Conservation (phyloP, 768 basidiomycete species). For the Cystobasidium tubakii region DNA sequence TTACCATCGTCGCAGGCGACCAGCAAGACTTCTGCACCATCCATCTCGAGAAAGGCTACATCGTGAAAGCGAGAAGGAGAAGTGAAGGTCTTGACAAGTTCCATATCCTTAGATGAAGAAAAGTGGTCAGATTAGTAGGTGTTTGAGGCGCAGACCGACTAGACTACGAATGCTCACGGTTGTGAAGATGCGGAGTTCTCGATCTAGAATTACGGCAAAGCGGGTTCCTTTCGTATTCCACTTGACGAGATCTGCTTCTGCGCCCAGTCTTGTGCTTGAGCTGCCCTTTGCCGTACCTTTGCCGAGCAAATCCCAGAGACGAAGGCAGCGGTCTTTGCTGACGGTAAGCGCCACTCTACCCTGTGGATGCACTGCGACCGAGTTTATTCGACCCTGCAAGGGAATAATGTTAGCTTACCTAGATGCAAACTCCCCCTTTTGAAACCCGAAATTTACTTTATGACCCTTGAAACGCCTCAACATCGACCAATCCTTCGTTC, state of each 20-base stretch:
- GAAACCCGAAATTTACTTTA: slow-evolving; percentile 54
- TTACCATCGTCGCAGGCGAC: slow-evolving; percentile 87
- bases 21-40: slow-evolving; percentile 62
- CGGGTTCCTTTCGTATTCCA: slow-evolving; percentile 73
- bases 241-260: slow-evolving; percentile 89
- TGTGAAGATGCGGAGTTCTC: slow-evolving; percentile 72
- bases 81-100: slow-evolving; percentile 62
- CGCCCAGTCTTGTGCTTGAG: slow-evolving; percentile 72
- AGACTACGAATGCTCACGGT: slow-evolving; percentile 55
- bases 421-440: neutral
- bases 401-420: neutral
- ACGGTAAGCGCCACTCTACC: slow-evolving; percentile 87
- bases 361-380: slow-evolving; percentile 82
- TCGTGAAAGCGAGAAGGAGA: slow-evolving; percentile 82
- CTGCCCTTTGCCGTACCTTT: slow-evolving; percentile 50
- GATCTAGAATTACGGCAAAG: slow-evolving; percentile 72
- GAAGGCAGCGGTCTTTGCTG: slow-evolving; percentile 76
- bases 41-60: slow-evolving; percentile 64
- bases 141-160: too few relatives aligned
- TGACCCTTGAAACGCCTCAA: slow-evolving; percentile 84
- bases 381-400: slow-evolving; percentile 67
- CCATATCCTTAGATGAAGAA: slow-evolving; percentile 63
- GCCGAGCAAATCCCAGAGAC: slow-evolving; percentile 99
- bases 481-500: slow-evolving; percentile 87
- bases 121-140: too few relatives aligned